Evolutionary conservation across 345 rosid species (phyloP).

Genomic region (Acer yangbiense): DNA sequence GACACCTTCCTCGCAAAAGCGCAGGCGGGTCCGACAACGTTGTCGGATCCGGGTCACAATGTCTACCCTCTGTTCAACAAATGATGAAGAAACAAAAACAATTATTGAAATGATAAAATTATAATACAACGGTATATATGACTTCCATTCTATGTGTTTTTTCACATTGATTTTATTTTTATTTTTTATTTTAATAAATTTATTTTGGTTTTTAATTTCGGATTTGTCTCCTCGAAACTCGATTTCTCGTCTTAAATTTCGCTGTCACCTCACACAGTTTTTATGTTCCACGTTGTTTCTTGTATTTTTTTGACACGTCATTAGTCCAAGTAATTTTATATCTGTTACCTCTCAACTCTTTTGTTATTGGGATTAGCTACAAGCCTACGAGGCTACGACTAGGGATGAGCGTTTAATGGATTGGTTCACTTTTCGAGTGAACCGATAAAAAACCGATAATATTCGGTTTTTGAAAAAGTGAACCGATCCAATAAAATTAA

Average conservation of each 20-base stretch:
- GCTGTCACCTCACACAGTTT: not conserved
- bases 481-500: too few relatives aligned
- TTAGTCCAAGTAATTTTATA: not conserved
- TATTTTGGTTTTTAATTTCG: not conserved
- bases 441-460: too few relatives aligned
- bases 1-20: not conserved
- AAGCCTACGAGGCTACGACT: too few relatives aligned
- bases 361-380: too few relatives aligned
- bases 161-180: not conserved
- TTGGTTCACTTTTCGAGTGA: too few relatives aligned
- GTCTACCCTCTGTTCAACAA: not conserved
- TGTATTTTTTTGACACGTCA: not conserved
- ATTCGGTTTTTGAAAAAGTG: too few relatives aligned
- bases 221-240: not conserved
- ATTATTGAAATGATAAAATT: too few relatives aligned
- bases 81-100: too few relatives aligned
- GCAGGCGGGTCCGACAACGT: not conserved
- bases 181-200: not conserved
- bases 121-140: too few relatives aligned
- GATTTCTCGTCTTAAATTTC: slow-evolving; percentile 10
- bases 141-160: not conserved
- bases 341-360: not conserved
- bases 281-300: not conserved
- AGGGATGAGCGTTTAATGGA: too few relatives aligned
- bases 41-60: slow-evolving; percentile 7